A percentile compares a stretch with the other conserved stretches of the same genome.
Evolutionary conservation across 805 yeast species (phyloP).

Genomic region (Wickerhamomyces canadensis): DNA sequence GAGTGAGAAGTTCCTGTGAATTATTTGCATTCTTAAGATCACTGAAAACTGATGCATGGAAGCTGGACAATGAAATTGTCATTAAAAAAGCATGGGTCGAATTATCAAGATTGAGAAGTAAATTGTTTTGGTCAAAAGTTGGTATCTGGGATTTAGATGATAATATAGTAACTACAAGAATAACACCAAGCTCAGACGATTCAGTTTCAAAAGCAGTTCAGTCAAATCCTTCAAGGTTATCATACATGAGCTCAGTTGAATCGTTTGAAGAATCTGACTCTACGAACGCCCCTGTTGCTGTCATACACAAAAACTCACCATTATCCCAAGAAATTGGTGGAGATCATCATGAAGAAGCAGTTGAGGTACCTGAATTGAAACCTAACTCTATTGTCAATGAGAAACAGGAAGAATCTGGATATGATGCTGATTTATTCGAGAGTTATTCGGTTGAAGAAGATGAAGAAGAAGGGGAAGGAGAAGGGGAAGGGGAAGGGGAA

Average conservation of each 20-base stretch:
- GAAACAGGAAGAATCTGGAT: slow-evolving; percentile 1
- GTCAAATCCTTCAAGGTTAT: slow-evolving; percentile 3
- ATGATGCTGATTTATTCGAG: slow-evolving; percentile 10
- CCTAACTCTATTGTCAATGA: too few relatives aligned
- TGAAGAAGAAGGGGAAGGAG: slow-evolving; percentile 5
- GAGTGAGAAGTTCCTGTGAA: slow-evolving; percentile 79
- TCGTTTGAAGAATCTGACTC: slow-evolving; percentile 9
- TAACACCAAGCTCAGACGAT: slow-evolving; percentile 20
- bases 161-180: slow-evolving; percentile 29
- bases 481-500: slow-evolving; percentile 2
- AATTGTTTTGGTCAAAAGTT: slow-evolving; percentile 76
- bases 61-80: slow-evolving; percentile 39
- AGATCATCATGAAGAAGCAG: background rate
- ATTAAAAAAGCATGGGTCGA: slow-evolving; percentile 58
- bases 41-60: slow-evolving; percentile 52
- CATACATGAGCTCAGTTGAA: slow-evolving; percentile 11
- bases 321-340: slow-evolving; percentile 7
- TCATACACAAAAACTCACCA: slow-evolving; percentile 14
- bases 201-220: slow-evolving; percentile 8
- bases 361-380: too few relatives aligned
- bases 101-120: slow-evolving; percentile 56
- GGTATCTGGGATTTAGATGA: slow-evolving; percentile 66
- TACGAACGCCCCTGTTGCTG: background rate
- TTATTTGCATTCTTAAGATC: slow-evolving; percentile 71
- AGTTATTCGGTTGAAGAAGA: slow-evolving; percentile 13